These are phyloP conservation scores for Oidiodendron maius DNA, from an alignment of 495 filamentous ascomycete species.

Conservation along the genomic window DNA sequence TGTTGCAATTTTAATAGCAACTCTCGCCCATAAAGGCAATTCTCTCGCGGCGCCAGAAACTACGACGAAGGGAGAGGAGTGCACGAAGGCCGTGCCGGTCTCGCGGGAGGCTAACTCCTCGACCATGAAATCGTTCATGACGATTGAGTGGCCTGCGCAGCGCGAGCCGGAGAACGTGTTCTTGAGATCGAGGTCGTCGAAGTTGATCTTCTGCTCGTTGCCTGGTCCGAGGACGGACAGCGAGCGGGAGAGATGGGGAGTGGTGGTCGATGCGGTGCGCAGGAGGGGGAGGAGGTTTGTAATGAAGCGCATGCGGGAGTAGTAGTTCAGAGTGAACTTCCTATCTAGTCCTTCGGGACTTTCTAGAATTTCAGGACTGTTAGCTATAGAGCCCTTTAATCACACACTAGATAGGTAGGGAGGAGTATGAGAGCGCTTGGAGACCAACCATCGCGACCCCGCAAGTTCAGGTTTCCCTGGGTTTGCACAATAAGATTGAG, in stretches of 20 bases:
- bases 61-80: slow-evolving; percentile 50
- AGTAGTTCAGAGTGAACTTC: slow-evolving; percentile 25
- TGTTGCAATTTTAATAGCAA: slow-evolving; percentile 4
- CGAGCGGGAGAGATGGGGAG: slow-evolving; percentile 20
- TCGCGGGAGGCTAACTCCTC: slow-evolving; percentile 41
- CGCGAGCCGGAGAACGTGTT: slow-evolving; percentile 8
- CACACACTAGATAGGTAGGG: background rate
- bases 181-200: slow-evolving; percentile 15
- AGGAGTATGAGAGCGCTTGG: no score
- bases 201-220: slow-evolving; percentile 7
- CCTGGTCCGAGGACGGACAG: slow-evolving; percentile 19
- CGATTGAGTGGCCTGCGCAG: slow-evolving; percentile 15
- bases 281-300: slow-evolving; percentile 24
- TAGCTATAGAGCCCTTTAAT: background rate
- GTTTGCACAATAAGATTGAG: slow-evolving; percentile 27
- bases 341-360: slow-evolving; percentile 24
- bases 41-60: slow-evolving; percentile 31
- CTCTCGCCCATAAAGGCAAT: slow-evolving; percentile 14
- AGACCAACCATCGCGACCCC: slow-evolving; percentile 16
- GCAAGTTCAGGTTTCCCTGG: slow-evolving; percentile 23
- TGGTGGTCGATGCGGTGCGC: slow-evolving; percentile 8
- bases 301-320: slow-evolving; percentile 28
- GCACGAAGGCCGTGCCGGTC: slow-evolving; percentile 51
- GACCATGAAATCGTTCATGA: slow-evolving; percentile 22
- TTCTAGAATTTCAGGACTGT: slow-evolving; percentile 4